Evolutionary conservation across 208 protist species (phyloP).

Genomic region (Trichomonas gallinae): DNA sequence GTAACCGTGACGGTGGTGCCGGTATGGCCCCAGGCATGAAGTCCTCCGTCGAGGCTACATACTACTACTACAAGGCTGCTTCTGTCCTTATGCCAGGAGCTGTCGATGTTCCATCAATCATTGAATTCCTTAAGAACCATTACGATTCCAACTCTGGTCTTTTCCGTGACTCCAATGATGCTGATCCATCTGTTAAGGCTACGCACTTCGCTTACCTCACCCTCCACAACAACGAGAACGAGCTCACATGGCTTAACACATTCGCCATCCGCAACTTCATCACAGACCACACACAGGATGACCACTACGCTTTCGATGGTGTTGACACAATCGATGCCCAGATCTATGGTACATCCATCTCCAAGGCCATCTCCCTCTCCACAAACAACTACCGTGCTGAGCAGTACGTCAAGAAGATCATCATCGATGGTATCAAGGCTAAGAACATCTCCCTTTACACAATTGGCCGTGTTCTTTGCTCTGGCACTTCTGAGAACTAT

Average conservation of each 20-base stretch:
- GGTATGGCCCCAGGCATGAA: not conserved
- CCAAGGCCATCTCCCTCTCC: not conserved
- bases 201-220: not conserved
- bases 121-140: not conserved
- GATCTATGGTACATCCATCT: not conserved
- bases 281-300: not conserved
- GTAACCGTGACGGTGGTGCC: slow-evolving; percentile 16
- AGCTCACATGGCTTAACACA: not conserved
- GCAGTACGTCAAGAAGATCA: not conserved
- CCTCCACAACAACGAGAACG: not conserved
- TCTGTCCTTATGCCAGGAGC: not conserved
- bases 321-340: not conserved
- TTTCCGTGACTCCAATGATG: not conserved
- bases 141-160: not conserved
- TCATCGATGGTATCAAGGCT: not conserved
- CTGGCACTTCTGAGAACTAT: too few species aligned
- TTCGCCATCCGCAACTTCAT: not conserved
- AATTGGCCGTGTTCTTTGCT: not conserved
- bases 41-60: not conserved
- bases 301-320: not conserved
- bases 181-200: not conserved
- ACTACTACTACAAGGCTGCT: not conserved
- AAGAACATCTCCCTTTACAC: not conserved
- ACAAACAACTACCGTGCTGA: not conserved
- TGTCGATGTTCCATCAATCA: not conserved